These are phyloP conservation scores for Naegleria lovaniensis DNA, from an alignment of 208 protist genomes.

Conservation along the genomic window DNA sequence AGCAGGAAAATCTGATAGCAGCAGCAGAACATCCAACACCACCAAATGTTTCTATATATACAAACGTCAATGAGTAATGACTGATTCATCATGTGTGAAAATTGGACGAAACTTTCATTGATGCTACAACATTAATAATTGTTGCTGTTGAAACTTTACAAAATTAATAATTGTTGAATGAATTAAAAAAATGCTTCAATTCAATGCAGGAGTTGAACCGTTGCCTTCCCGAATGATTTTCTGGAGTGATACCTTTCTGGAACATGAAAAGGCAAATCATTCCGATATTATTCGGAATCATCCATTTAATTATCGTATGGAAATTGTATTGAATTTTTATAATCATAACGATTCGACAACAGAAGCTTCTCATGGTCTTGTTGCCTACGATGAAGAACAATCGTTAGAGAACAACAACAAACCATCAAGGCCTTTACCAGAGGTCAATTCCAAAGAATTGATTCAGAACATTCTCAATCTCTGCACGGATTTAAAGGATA, in stretches of 20 bases:
- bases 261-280: slow-evolving; percentile 3
- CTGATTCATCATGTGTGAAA: no score
- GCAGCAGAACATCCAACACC: not conserved
- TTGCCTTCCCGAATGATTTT: not conserved
- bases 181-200: not conserved
- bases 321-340: not conserved
- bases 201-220: not conserved
- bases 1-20: not conserved
- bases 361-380: not conserved
- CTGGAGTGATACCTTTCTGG: not conserved
- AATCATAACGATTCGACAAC: not conserved
- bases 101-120: no score
- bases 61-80: not conserved
- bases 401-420: not conserved
- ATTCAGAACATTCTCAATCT: not conserved
- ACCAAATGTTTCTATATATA: not conserved
- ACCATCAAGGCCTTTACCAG: no score
- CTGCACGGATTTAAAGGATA: not conserved
- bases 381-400: no score
- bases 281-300: not conserved
- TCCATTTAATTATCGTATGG: not conserved
- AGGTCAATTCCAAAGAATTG: not conserved
- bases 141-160: no score
- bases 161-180: no score
- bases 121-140: no score